These are phyloP conservation scores for barrel medic (Medicago truncatula) DNA, from an alignment of 306 rosid species.

Conservation along the genomic window DNA sequence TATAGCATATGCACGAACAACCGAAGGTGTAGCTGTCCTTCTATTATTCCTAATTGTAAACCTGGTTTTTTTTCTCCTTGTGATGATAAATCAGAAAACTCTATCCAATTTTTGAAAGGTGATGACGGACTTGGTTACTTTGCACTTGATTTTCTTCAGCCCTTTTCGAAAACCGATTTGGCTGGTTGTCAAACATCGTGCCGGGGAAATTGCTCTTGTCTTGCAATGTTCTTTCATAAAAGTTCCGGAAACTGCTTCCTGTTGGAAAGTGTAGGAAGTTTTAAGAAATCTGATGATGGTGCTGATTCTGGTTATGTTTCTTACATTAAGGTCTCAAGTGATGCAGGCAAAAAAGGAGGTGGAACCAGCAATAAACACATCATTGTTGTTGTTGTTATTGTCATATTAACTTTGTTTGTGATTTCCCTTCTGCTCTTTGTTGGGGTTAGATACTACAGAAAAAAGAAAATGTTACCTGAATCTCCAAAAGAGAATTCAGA, in stretches of 20 bases:
- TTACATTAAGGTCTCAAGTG: constrained; percentile 62
- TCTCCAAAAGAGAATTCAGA: constrained; percentile 66
- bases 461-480: constrained; percentile 49
- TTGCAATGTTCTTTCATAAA: constrained; percentile 77
- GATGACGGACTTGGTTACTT: constrained; percentile 69
- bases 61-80: constrained; percentile 71
- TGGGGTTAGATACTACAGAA: constrained; percentile 58
- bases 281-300: constrained; percentile 48
- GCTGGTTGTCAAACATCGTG: constrained; percentile 69
- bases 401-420: constrained; percentile 54
- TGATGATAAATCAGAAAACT: constrained; percentile 26
- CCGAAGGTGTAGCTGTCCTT: constrained; percentile 73
- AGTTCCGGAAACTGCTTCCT: constrained; percentile 74
- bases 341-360: constrained; percentile 45
- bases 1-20: constrained; percentile 57
- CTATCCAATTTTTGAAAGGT: constrained; percentile 51
- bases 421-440: constrained; percentile 54
- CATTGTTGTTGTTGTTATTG: constrained; percentile 60
- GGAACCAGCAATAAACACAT: constrained; percentile 52
- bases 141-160: constrained; percentile 66
- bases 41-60: constrained; percentile 67
- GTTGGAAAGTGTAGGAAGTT: constrained; percentile 80
- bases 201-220: constrained; percentile 74
- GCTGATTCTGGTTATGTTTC: constrained; percentile 64
- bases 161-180: constrained; percentile 65